A percentile compares a stretch with the other conserved stretches of the same genome.
phyloP scores from a whole-genome alignment of 805 yeast species.

The Pichia thaimueangensis region DNA sequence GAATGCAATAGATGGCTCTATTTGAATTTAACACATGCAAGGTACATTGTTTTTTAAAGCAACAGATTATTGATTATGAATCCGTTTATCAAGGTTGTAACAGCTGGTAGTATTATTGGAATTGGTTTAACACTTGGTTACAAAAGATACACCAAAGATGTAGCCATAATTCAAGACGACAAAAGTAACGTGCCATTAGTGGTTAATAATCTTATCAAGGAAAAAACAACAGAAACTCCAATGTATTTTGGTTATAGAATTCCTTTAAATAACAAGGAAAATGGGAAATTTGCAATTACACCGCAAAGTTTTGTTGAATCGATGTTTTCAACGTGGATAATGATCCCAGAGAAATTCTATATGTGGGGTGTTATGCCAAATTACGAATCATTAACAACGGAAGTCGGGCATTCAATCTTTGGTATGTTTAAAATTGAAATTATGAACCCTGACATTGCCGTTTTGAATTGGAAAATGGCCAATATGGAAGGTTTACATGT shows the following conservation, averaged over 20 bases:
- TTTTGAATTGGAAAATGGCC: background rate
- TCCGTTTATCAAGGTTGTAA: too few species aligned
- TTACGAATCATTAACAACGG: background rate
- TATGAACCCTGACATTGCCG: background rate
- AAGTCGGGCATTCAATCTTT: background rate
- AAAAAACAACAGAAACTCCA: background rate
- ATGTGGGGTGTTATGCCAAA: background rate
- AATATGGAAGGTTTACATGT: background rate
- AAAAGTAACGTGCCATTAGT: background rate
- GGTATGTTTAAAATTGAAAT: slow-evolving; percentile 1
- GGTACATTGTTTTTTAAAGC: too few species aligned
- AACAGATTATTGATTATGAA: too few species aligned
- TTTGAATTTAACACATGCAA: too few species aligned
- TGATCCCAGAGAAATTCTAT: background rate
- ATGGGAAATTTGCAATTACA: background rate
- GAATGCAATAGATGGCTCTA: too few species aligned
- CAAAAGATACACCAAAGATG: background rate
- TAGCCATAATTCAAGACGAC: background rate
- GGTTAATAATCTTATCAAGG: background rate
- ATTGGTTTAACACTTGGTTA: background rate
- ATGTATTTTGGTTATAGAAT: background rate
- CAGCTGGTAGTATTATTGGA: too few species aligned
- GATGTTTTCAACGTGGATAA: background rate
- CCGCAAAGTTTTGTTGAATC: background rate
- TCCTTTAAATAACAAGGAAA: background rate